These are phyloP conservation scores for Hevea brasiliensis DNA, from an alignment of 345 rosid genomes.

Conservation along the genomic window DNA sequence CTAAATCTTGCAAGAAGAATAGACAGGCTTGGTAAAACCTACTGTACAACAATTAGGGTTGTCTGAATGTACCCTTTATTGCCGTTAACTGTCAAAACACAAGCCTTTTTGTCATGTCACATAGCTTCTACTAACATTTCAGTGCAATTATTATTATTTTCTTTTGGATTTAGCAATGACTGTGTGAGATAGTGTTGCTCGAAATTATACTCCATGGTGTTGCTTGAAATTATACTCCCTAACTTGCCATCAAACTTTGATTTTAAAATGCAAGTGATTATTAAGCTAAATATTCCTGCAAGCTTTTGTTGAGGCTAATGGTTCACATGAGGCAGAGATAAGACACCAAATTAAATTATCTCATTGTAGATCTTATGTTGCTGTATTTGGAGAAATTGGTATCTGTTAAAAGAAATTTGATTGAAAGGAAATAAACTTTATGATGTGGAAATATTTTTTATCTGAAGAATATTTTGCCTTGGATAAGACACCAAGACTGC, in stretches of 20 bases:
- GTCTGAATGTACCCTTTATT: not conserved
- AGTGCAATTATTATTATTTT: not conserved
- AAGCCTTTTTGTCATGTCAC: too few relatives aligned
- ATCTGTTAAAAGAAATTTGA: not conserved
- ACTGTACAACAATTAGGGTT: not conserved
- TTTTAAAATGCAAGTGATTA: not conserved
- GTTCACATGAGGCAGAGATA: not conserved
- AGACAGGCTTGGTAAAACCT: not conserved
- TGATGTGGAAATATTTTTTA: not conserved
- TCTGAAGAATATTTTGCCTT: not conserved
- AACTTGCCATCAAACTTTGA: not conserved
- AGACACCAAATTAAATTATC: not conserved
- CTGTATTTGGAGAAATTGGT: not conserved
- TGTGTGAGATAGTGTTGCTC: not conserved
- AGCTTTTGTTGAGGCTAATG: not conserved
- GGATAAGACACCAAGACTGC: not conserved
- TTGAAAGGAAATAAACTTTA: not conserved
- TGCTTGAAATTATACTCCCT: not conserved
- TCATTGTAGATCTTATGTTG: not conserved
- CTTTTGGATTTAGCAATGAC: too few relatives aligned
- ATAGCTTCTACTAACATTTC: too few relatives aligned
- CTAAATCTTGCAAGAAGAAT: not conserved
- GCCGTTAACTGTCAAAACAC: too few relatives aligned
- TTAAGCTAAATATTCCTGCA: not conserved
- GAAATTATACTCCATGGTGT: too few relatives aligned